Percentiles rank a stretch among this genome's conserved stretches.
phyloP scores from a whole-genome alignment of 2,329 filamentous ascomycete genomes.

The Penicillium sp. region DNA sequence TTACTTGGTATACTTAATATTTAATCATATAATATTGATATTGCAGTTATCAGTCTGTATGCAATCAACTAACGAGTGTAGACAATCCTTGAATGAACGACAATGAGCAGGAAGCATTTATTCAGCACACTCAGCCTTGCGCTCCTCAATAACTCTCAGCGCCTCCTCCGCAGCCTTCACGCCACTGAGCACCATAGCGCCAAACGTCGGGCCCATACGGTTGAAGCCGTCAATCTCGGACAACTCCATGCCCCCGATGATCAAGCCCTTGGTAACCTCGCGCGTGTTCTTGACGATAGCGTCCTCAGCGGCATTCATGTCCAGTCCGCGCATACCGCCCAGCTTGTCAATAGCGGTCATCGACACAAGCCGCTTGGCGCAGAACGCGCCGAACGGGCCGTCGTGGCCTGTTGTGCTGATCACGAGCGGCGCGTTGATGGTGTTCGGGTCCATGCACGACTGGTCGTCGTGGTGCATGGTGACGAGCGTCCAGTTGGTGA shows the following conservation, averaged over 20 bases:
- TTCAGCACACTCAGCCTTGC: slow-evolving; percentile 71
- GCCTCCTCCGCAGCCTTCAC: slow-evolving; percentile 91
- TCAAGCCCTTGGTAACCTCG: slow-evolving; percentile 80
- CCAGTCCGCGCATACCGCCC: slow-evolving; percentile 86
- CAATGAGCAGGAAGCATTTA: too few species aligned
- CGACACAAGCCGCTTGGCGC: slow-evolving; percentile 81
- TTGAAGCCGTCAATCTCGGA: slow-evolving; percentile 87
- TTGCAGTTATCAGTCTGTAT: too few species aligned
- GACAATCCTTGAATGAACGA: not conserved
- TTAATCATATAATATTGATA: not conserved
- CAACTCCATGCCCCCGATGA: slow-evolving; percentile 93
- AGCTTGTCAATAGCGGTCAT: slow-evolving; percentile 81
- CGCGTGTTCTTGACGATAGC: slow-evolving; percentile 90
- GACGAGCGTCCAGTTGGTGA: slow-evolving; percentile 94
- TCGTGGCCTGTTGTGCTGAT: slow-evolving; percentile 91
- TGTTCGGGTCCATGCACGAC: slow-evolving; percentile 96
- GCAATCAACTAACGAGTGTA: too few species aligned
- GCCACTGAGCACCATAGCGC: slow-evolving; percentile 81
- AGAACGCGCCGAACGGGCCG: slow-evolving; percentile 86
- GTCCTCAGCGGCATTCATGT: slow-evolving; percentile 89
- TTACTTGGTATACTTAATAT: not conserved
- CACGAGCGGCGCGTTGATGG: slow-evolving; percentile 85
- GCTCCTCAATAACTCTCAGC: slow-evolving; percentile 69
- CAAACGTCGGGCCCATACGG: slow-evolving; percentile 85
- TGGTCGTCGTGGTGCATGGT: slow-evolving; percentile 84